Evolutionary conservation across 2,329 filamentous ascomycete species (phyloP).

Genomic region (Diaporthe vaccinii): DNA sequence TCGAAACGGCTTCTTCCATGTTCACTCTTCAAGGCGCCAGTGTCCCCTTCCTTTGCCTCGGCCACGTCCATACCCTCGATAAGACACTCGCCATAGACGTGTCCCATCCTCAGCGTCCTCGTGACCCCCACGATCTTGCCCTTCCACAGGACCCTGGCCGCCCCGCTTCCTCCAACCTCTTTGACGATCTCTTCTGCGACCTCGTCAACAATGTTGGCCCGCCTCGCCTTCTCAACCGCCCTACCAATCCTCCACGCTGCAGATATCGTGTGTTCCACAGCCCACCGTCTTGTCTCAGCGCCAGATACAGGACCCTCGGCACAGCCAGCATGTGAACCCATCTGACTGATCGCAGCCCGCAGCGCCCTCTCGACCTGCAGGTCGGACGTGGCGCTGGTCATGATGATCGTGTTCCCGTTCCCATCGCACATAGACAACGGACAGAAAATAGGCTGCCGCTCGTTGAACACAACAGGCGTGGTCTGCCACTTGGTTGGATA

Average conservation of each 20-base stretch:
- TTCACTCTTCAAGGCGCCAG: slow-evolving; percentile 47
- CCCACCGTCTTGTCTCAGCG: slow-evolving; percentile 64
- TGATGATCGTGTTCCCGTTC: slow-evolving; percentile 64
- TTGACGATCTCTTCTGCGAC: slow-evolving; percentile 71
- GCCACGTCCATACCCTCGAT: slow-evolving; percentile 63
- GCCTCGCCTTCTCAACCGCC: slow-evolving; percentile 66
- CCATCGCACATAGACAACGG: slow-evolving; percentile 65
- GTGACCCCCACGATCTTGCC: slow-evolving; percentile 75
- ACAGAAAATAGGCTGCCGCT: slow-evolving; percentile 59
- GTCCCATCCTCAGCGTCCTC: slow-evolving; percentile 66
- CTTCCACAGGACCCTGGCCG: slow-evolving; percentile 70
- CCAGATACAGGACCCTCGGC: slow-evolving; percentile 64
- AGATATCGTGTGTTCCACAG: slow-evolving; percentile 65
- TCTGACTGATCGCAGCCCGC: slow-evolving; percentile 65
- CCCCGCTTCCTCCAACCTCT: slow-evolving; percentile 66
- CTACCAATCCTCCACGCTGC: slow-evolving; percentile 72
- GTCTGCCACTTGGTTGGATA: slow-evolving; percentile 70
- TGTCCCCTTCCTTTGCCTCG: slow-evolving; percentile 23
- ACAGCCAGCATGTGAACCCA: slow-evolving; percentile 66
- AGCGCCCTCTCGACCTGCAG: slow-evolving; percentile 63
- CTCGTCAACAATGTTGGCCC: slow-evolving; percentile 62
- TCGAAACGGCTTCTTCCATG: slow-evolving; percentile 47
- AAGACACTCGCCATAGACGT: slow-evolving; percentile 71
- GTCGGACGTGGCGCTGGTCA: slow-evolving; percentile 63
- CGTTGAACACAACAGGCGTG: slow-evolving; percentile 65